Evolutionary conservation across 768 basidiomycete species (phyloP), one percentile per base, ranked within the genome.

Genomic region (Epithele typhae): DNA sequence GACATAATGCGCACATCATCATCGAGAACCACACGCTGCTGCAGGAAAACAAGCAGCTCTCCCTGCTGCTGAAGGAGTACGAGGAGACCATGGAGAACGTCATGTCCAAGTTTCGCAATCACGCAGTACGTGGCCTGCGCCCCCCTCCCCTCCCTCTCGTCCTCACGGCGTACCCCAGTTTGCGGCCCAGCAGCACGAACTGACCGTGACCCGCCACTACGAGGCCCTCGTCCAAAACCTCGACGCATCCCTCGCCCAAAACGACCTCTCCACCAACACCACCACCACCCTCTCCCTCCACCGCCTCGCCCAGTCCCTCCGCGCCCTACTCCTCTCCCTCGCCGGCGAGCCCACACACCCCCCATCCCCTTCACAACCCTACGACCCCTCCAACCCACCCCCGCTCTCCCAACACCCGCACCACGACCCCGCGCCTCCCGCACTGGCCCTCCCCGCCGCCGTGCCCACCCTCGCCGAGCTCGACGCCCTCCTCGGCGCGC

Each of bases 41-140:
- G 40, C 86, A 97, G 52, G 96, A 99, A 68, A 98, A 99, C 72
- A 93, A 90, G 64, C 95, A 98, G 61, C 76, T 98, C 24, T 85
- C 84, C 54, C 57, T 80, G 22, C 73, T 99, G 22, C 72, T 98
- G 46, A 94, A 93, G 60, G 96, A 99, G 65, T 95, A 98, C 62
- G 94, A 98, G 64, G 73, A 74, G 44, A 96, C 94, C 3, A 77
- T 99, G 73, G 94, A 97, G 58, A 93, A 84, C 23, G 89, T 98
- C 62, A 98, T 99, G 96, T 70, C 82, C 42, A 97, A 97, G 68
- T 97, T 98, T 64, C 78, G 94, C 49, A 85, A 84, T 48, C 87
- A 97, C 60, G 83, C 91, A 11, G 93, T 95, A 58, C 59, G 90
- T 75, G 17, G 38, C 27, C 27, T 14, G 7, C 27, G 8, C 14